Conservation (phyloP, 2,329 filamentous ascomycete genomes). For the Atkinsonella hypoxylon region DNA sequence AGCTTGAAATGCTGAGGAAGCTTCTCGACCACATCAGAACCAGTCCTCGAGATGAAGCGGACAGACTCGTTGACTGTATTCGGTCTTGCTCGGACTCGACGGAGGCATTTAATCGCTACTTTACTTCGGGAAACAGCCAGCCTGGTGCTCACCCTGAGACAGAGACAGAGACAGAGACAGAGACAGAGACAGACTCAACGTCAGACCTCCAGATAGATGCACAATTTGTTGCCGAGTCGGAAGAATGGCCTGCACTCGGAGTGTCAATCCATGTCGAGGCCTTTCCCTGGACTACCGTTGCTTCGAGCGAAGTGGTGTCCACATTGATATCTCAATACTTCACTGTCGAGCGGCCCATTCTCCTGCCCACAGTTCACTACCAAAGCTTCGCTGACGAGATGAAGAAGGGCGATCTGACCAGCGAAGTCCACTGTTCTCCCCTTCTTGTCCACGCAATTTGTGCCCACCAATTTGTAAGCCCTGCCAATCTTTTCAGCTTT, state of each 20-base stretch:
- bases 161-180: neutral
- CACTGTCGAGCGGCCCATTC: neutral
- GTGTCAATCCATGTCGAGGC: neutral
- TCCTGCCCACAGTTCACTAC: neutral
- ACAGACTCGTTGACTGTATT: neutral
- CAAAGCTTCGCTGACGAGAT: neutral
- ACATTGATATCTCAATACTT: constrained; percentile 1
- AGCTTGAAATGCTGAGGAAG: constrained; percentile 1
- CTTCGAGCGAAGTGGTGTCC: neutral
- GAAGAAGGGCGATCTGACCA: neutral
- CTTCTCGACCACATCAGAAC: neutral
- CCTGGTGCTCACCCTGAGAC: neutral
- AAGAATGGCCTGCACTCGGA: neutral
- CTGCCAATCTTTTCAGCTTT: neutral
- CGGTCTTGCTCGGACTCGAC: neutral
- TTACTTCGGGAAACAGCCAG: neutral
- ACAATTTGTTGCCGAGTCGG: neutral
- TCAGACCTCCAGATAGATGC: neutral
- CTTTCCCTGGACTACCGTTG: neutral
- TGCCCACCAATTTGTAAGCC: neutral
- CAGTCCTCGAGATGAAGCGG: neutral
- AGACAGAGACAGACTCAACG: neutral
- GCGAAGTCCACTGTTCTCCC: neutral
- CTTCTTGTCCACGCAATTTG: constrained; percentile 1
- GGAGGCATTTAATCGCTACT: neutral